A percentile compares a stretch with the other conserved stretches of the same genome.
phyloP scores from a whole-genome alignment of 371 early-diverging fungal genomes.

The Fennellomyces sp. region DNA sequence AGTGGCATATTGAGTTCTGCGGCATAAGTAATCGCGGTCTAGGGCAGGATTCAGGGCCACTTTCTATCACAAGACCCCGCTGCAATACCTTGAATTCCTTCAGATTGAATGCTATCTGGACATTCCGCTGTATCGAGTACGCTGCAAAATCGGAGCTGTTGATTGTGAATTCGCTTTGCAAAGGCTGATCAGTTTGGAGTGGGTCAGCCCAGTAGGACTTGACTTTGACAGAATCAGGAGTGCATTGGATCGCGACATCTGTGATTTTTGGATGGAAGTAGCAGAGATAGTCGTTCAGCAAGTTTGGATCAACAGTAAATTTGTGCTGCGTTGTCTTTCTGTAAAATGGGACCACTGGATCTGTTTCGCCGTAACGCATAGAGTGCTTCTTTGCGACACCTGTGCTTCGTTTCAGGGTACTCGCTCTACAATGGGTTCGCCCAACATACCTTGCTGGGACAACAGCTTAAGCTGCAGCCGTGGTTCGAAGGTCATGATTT shows the following conservation, averaged over 20 bases:
- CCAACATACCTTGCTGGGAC: not conserved
- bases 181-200: conserved; percentile 3
- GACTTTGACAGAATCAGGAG: conserved; percentile 12
- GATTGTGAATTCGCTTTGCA: conserved; percentile 22
- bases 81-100: conserved; percentile 19
- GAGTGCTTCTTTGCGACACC: conserved; percentile 21
- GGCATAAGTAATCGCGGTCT: conserved; percentile 19
- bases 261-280: conserved; percentile 13
- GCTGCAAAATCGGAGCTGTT: conserved; percentile 16
- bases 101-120: conserved; percentile 14
- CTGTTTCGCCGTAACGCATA: conserved; percentile 16
- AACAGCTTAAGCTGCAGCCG: conserved; percentile 5
- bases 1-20: conserved; percentile 6
- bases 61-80: not conserved
- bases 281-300: conserved; percentile 13
- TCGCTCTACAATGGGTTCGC: not conserved
- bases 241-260: conserved; percentile 17
- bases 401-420: not conserved
- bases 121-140: conserved; percentile 7
- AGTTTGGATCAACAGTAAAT: conserved; percentile 16
- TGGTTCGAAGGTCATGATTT: not conserved
- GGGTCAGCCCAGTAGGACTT: conserved; percentile 11
- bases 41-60: no score
- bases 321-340: conserved; percentile 13
- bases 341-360: conserved; percentile 10